phyloP scores from a whole-genome alignment of 805 yeast genomes.

The Debaryomyces maramus region DNA sequence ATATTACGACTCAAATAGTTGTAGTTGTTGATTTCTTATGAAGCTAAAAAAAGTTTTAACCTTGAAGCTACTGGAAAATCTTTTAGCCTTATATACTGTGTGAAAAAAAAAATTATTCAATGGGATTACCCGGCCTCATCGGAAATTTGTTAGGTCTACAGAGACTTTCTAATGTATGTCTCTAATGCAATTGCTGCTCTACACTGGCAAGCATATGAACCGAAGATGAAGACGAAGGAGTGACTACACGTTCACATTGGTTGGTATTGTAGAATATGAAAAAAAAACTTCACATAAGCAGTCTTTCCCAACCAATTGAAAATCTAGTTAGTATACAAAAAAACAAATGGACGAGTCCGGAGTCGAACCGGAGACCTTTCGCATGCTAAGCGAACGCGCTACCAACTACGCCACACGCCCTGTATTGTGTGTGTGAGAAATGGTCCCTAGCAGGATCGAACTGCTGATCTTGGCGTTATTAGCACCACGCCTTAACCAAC shows the following conservation, averaged over 20 bases:
- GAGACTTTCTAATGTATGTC: too few species aligned
- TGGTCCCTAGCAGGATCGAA: conserved; percentile 85
- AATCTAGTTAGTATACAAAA: conserved; percentile 1
- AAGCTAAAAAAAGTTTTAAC: not conserved
- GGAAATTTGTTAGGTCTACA: not conserved
- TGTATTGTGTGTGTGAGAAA: conserved; percentile 8
- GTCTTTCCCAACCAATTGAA: too few species aligned
- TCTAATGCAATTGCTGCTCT: too few species aligned
- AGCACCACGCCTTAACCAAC: conserved; percentile 56
- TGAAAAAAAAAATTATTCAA: not conserved
- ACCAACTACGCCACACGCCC: conserved; percentile 53
- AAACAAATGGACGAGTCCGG: conserved; percentile 40
- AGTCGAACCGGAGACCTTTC: conserved; percentile 50
- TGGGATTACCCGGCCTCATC: not conserved
- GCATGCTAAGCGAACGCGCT: conserved; percentile 52
- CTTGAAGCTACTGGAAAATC: not conserved
- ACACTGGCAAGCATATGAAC: too few species aligned
- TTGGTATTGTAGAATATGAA: too few species aligned
- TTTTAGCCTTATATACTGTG: not conserved
- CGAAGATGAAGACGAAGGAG: too few species aligned
- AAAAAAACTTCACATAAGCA: too few species aligned
- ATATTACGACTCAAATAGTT: not conserved
- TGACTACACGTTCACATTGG: too few species aligned
- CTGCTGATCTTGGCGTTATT: conserved; percentile 68
- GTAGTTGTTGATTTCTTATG: not conserved